Conservation (phyloP, 495 filamentous ascomycete species). For the Penicillium macrosclerotiorum region DNA sequence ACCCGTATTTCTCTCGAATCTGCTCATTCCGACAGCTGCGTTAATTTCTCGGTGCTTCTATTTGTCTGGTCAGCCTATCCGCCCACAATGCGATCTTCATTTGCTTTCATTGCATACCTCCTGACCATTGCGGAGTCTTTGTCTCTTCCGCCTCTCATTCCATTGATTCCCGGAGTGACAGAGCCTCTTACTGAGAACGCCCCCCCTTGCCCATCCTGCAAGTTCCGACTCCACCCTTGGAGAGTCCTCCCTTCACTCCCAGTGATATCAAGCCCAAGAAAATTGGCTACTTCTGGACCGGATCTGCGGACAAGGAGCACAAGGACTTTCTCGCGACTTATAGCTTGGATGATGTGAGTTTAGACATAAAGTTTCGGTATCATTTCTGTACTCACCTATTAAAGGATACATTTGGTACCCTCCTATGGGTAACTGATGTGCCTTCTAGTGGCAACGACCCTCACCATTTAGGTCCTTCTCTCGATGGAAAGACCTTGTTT, state of each 20-base stretch:
- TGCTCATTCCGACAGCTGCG: conserved; percentile 18
- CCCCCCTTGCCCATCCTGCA: conserved; percentile 59
- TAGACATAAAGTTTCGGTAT: too few species aligned
- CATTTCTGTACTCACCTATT: too few species aligned
- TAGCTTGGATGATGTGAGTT: conserved; percentile 54
- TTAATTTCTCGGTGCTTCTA: background rate
- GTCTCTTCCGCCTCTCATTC: conserved; percentile 54
- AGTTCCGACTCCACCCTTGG: conserved; percentile 54
- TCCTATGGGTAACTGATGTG: conserved; percentile 58
- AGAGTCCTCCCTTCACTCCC: conserved; percentile 50
- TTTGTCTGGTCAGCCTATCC: background rate
- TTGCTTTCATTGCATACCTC: conserved; percentile 18
- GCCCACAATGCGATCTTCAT: conserved; percentile 23
- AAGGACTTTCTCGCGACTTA: conserved; percentile 61
- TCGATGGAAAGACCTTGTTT: conserved; percentile 59
- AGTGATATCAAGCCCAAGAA: conserved; percentile 63
- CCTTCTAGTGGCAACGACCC: conserved; percentile 60
- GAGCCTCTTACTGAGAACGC: conserved; percentile 48
- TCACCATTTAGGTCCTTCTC: conserved; percentile 57
- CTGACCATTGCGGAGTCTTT: conserved; percentile 25
- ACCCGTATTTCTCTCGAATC: conserved; percentile 26
- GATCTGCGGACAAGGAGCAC: conserved; percentile 57
- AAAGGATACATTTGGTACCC: conserved; percentile 58
- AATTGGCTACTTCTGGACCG: conserved; percentile 65
- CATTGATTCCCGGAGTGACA: conserved; percentile 56